phyloP scores from a whole-genome alignment of 2,329 filamentous ascomycete species.

The Fusarium torulosum region DNA sequence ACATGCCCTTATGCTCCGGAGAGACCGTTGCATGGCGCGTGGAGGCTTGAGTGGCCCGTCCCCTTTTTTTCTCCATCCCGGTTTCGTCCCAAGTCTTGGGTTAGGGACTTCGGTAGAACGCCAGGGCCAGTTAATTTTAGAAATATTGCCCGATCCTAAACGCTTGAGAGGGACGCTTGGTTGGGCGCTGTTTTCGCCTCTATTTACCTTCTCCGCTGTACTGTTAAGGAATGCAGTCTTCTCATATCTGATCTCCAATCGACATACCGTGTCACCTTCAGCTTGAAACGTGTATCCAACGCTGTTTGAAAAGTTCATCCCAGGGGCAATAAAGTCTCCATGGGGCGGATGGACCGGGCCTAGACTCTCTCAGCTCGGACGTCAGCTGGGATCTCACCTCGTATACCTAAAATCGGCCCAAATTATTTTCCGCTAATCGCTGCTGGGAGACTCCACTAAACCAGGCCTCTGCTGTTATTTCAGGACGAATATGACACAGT shows the following conservation, averaged over 20 bases:
- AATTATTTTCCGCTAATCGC: conserved; percentile 34
- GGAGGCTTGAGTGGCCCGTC: conserved; percentile 25
- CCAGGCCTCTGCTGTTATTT: conserved; percentile 20
- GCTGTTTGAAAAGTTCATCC: background rate
- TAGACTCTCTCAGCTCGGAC: background rate
- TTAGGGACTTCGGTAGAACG: conserved; percentile 8
- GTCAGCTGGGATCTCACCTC: conserved; percentile 11
- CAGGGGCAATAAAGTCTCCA: background rate
- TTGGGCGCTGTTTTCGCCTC: background rate
- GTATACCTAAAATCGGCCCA: conserved; percentile 23
- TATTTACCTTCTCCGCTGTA: background rate
- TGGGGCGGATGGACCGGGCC: conserved; percentile 2
- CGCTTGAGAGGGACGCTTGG: background rate
- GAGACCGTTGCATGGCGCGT: conserved; percentile 29
- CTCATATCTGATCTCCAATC: background rate
- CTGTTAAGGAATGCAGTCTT: background rate
- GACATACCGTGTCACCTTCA: too few species aligned
- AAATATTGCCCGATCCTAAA: conserved; percentile 1
- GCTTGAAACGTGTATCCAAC: background rate
- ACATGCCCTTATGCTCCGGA: conserved; percentile 16
- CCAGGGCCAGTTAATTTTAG: conserved; percentile 15
- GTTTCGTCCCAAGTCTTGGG: conserved; percentile 16
- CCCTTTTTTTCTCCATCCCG: background rate
- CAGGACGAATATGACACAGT: conserved; percentile 7
- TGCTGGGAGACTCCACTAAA: background rate